These are phyloP conservation scores for Rutstroemia sp. DNA, from an alignment of 2,329 filamentous ascomycete genomes.

Conservation along the genomic window DNA sequence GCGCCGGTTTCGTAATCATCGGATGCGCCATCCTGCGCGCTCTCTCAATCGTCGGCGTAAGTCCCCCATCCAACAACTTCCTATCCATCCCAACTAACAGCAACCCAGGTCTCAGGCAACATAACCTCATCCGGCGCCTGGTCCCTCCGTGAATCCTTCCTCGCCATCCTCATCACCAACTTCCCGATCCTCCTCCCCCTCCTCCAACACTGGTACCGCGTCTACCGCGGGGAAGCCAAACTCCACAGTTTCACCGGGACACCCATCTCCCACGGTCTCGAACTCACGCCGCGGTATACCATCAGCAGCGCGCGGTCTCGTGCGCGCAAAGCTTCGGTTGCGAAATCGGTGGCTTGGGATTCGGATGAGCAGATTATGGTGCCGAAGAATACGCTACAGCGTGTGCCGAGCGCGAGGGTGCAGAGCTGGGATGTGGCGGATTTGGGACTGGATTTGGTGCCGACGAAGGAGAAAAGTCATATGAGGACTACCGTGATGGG, in stretches of 20 bases:
- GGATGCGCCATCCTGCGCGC: background rate
- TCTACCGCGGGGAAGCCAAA: background rate
- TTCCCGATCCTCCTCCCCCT: slow-evolving; percentile 1
- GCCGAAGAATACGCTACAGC: background rate
- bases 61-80: background rate
- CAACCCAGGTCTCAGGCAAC: background rate
- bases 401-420: background rate
- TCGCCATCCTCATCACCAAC: background rate
- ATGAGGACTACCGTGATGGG: background rate
- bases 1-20: background rate
- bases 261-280: background rate
- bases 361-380: slow-evolving; percentile 3
- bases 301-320: background rate
- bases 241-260: background rate
- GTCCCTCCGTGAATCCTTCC: slow-evolving; percentile 1
- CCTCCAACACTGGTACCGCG: background rate
- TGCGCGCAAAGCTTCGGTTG: background rate
- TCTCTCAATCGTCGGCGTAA: background rate
- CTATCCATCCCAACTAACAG: background rate
- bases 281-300: background rate
- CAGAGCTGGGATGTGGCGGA: background rate
- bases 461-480: slow-evolving; percentile 1
- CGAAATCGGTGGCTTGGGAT: slow-evolving; percentile 1
- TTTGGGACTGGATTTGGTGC: background rate
- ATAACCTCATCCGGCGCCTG: background rate